Percentiles rank a stretch among this genome's conserved stretches.
Conservation (phyloP, 2,329 filamentous ascomycete genomes). For the Tolypocladium endophyticum region DNA sequence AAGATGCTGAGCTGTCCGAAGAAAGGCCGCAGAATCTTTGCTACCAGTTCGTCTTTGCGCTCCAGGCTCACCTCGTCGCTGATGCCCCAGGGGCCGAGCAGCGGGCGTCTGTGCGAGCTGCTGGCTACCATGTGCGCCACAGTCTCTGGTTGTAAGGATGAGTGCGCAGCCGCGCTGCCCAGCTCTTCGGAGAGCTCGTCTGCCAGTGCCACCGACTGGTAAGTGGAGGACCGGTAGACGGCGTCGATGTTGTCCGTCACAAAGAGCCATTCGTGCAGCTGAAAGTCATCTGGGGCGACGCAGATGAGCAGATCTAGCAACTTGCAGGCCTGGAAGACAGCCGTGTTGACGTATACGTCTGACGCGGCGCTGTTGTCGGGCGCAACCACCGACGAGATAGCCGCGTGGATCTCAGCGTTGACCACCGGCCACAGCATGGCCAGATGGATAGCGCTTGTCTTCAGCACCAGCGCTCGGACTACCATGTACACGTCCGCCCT, state of each 20-base stretch:
- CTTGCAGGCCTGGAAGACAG: constrained; percentile 85
- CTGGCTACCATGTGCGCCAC: constrained; percentile 24
- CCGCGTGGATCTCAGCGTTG: constrained; percentile 73
- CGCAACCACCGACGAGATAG: constrained; percentile 63
- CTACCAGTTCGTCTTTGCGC: constrained; percentile 57
- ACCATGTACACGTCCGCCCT: constrained; percentile 86
- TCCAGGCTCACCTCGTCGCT: constrained; percentile 47
- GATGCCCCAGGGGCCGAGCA: constrained; percentile 42
- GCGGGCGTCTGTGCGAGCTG: constrained; percentile 31
- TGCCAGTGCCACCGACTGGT: constrained; percentile 63
- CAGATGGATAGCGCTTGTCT: constrained; percentile 68
- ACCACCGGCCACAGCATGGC: constrained; percentile 83
- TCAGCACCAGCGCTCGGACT: constrained; percentile 69
- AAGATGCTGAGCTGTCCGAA: constrained; percentile 87
- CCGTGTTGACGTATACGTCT: constrained; percentile 66
- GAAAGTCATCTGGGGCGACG: constrained; percentile 86
- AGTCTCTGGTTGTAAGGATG: constrained; percentile 23
- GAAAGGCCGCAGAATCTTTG: constrained; percentile 74
- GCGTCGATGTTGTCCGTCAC: constrained; percentile 95
- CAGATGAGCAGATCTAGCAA: constrained; percentile 82
- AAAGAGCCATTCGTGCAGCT: constrained; percentile 96
- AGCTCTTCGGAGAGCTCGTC: constrained; percentile 78
- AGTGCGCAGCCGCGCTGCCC: constrained; percentile 30
- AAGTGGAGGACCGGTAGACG: constrained; percentile 66
- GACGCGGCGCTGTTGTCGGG: constrained; percentile 50